Percentiles rank a stretch among this genome's conserved stretches.
Evolutionary conservation across 495 filamentous ascomycete species (phyloP).

Genomic region (Hypomontagnella monticulosa): DNA sequence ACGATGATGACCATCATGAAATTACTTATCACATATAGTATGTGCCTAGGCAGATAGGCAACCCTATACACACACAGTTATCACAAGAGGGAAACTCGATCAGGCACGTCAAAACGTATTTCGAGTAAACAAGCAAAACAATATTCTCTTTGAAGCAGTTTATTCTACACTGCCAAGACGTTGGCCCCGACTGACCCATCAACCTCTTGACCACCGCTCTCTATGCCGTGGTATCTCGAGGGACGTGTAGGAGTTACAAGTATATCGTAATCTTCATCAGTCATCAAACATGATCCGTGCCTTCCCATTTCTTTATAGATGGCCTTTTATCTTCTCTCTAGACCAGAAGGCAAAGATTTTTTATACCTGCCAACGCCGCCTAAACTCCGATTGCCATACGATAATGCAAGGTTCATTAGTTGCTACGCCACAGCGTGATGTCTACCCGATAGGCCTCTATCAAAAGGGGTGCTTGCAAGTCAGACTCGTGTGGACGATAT

Average conservation of each 20-base stretch:
- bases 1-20: not conserved
- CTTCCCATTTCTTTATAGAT: not conserved
- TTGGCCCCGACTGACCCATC: constrained; percentile 37
- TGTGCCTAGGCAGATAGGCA: not conserved
- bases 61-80: not conserved
- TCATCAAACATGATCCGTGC: constrained; percentile 16
- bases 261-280: constrained; percentile 42
- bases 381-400: constrained; percentile 27
- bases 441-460: constrained; percentile 1
- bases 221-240: constrained; percentile 19
- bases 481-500: constrained; percentile 4
- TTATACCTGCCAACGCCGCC: constrained; percentile 35
- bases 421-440: constrained; percentile 12
- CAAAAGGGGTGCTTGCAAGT: not conserved
- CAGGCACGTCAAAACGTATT: not conserved
- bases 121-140: not conserved
- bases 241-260: constrained; percentile 41
- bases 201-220: constrained; percentile 28
- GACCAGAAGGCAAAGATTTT: constrained; percentile 16
- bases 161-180: not conserved
- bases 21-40: not conserved
- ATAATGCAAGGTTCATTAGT: constrained; percentile 26
- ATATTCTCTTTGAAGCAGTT: constrained; percentile 6
- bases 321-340: constrained; percentile 3
- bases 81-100: not conserved